Evolutionary conservation across 805 yeast genomes (phyloP).

Genomic region (Candida suzukii): DNA sequence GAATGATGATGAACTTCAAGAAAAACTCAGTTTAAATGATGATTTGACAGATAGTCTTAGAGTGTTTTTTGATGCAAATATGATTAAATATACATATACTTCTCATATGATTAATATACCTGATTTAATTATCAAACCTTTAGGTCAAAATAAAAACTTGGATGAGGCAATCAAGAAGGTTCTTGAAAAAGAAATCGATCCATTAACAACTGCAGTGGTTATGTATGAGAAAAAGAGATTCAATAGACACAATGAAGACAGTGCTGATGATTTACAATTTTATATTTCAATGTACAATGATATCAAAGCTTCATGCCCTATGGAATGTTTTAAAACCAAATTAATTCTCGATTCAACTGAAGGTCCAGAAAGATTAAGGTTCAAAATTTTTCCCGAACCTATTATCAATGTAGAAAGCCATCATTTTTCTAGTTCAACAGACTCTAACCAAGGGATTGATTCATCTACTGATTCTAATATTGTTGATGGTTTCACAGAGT

Average conservation of each 20-base stretch:
- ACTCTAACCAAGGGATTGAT: too few relatives aligned
- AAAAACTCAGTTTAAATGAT: background rate
- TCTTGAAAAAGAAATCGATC: constrained; percentile 22
- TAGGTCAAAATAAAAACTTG: background rate
- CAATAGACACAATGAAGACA: constrained; percentile 56
- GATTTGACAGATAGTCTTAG: background rate
- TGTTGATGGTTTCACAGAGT: constrained; percentile 32
- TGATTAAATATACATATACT: background rate
- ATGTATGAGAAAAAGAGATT: constrained; percentile 40
- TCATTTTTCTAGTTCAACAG: background rate
- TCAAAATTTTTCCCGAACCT: constrained; percentile 44
- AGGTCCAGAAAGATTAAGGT: constrained; percentile 61
- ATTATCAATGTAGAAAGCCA: background rate
- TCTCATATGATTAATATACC: background rate
- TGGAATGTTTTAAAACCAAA: constrained; percentile 11
- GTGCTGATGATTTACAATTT: constrained; percentile 49
- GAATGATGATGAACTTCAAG: background rate
- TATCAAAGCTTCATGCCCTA: constrained; percentile 30
- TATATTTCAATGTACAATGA: constrained; percentile 40
- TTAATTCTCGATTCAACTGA: constrained; percentile 65
- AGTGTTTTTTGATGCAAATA: background rate
- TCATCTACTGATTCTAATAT: constrained; percentile 5
- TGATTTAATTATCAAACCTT: background rate
- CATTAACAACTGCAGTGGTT: constrained; percentile 31
- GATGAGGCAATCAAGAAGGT: background rate